Conservation (phyloP, 73 alveolate genomes). For the Paramecium sexaurelia region DNA sequence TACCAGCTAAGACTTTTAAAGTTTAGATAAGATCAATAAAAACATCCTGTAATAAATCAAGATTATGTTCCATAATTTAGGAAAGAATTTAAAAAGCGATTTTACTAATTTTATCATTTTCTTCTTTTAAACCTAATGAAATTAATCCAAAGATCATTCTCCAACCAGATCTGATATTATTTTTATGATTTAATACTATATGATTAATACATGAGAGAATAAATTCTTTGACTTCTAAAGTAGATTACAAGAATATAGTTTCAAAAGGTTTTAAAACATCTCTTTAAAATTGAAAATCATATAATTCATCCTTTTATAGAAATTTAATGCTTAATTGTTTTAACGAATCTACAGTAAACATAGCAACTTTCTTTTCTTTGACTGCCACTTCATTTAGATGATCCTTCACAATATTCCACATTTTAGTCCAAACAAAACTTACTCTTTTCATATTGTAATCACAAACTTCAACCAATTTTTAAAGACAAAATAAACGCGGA, state of each 20-base stretch:
- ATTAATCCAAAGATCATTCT: slow-evolving; percentile 56
- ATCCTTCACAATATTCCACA: slow-evolving; percentile 78
- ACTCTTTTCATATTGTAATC: slow-evolving; percentile 86
- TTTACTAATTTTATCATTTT: slow-evolving; percentile 47
- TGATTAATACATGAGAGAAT: slow-evolving; percentile 57
- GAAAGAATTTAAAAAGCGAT: slow-evolving; percentile 39
- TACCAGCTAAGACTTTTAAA: slow-evolving; percentile 23
- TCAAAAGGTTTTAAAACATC: slow-evolving; percentile 88
- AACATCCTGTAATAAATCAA: slow-evolving; percentile 60
- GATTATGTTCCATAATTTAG: slow-evolving; percentile 58
- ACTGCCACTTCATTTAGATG: slow-evolving; percentile 78
- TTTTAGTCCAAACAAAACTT: slow-evolving; percentile 79
- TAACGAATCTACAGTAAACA: slow-evolving; percentile 77
- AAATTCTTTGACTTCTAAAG: slow-evolving; percentile 50
- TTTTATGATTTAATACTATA: slow-evolving; percentile 36
- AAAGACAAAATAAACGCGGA: slow-evolving; percentile 78
- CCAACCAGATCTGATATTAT: slow-evolving; percentile 63
- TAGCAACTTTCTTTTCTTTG: slow-evolving; percentile 65
- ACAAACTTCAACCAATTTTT: slow-evolving; percentile 84
- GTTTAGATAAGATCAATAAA: slow-evolving; percentile 50
- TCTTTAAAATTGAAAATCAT: slow-evolving; percentile 78
- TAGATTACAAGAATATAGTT: background rate
- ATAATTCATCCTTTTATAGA: slow-evolving; percentile 80
- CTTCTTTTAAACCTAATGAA: slow-evolving; percentile 54
- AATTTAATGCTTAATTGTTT: slow-evolving; percentile 83